Conservation (phyloP, 176 grass and related monocot genomes). For the Dactylis glomerata region DNA sequence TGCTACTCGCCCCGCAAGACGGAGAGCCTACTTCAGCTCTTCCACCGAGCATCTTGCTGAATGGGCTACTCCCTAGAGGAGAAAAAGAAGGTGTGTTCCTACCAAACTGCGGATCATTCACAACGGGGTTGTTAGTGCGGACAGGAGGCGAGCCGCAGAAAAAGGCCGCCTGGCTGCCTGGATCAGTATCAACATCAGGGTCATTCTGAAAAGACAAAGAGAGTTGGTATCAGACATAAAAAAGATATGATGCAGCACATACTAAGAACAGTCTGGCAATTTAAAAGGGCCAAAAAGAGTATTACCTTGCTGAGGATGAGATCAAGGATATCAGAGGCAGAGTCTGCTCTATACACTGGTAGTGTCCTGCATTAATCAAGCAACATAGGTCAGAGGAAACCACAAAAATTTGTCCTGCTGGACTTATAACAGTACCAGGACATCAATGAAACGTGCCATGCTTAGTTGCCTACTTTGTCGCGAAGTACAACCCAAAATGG, state of each 20-base stretch:
- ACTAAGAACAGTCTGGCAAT: background rate
- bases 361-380: conserved; percentile 32
- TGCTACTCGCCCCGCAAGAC: conserved; percentile 59
- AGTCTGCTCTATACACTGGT: conserved; percentile 49
- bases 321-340: conserved; percentile 61
- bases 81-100: conserved; percentile 55
- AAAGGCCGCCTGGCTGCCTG: conserved; percentile 47
- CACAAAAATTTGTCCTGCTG: too few species aligned
- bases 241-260: background rate
- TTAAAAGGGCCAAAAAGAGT: background rate
- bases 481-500: background rate
- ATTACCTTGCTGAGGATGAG: conserved; percentile 70
- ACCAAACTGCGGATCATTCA: conserved; percentile 71
- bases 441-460: too few species aligned
- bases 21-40: conserved; percentile 67
- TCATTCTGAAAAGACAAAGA: conserved; percentile 41
- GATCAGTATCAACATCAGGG: conserved; percentile 57
- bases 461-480: too few species aligned
- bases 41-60: conserved; percentile 41
- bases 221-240: background rate
- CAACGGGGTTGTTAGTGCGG: conserved; percentile 78
- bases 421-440: background rate
- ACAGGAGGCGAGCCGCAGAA: conserved; percentile 87
- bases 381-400: background rate
- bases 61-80: conserved; percentile 53